Evolutionary conservation across 176 grass and related monocot species (phyloP), one percentile per base, ranked within the genome.

Genomic region (Oryza australiensis): DNA sequence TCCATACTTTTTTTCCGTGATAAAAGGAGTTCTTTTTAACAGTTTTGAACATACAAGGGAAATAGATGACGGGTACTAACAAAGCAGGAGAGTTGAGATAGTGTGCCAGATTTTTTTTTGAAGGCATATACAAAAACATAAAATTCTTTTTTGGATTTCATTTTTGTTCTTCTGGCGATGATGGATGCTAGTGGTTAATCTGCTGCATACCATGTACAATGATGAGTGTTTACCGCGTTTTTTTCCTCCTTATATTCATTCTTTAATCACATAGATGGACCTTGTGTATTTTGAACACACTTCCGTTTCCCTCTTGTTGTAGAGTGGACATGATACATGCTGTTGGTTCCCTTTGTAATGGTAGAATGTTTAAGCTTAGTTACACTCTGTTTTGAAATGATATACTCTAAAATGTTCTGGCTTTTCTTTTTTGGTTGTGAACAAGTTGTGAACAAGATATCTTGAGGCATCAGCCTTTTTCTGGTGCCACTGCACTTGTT

Each of bases 101-200:
- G 18, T 65, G 72, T 86, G 86, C 86, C 80, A 84, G 66, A 0
- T 82, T 86, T 82, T 82, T 80, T 46, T 88, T 85, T 64, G 2
- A 42, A 76, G 89, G 86, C 86, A 82, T 74, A 75, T 26, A 74
- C 9, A 62, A 55, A 62, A 59, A 65, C 16, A 80, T 2, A 74
- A 76, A 35, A 66, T 64, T 70, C 5, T 57, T 60, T 60, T 78
- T 65, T 60, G 0, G 1, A 30, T 77, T 83, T 64, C 35, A 7
- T 53, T 83, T 83, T 66, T 84, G 41, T 26, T 86, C 26, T 43
- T 73, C 32, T 2, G 66, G 53, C 33, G 8, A 41, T 59, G 68
- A 64, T 64, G 68, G 69, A 41, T 86, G 82, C 79, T 40, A 64
- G 77, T 9, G 20, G 42, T 74, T 67, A 77, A 70, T 71, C 73